phyloP scores from a whole-genome alignment of 305 asterid species.

The Rubia tinctorum region DNA sequence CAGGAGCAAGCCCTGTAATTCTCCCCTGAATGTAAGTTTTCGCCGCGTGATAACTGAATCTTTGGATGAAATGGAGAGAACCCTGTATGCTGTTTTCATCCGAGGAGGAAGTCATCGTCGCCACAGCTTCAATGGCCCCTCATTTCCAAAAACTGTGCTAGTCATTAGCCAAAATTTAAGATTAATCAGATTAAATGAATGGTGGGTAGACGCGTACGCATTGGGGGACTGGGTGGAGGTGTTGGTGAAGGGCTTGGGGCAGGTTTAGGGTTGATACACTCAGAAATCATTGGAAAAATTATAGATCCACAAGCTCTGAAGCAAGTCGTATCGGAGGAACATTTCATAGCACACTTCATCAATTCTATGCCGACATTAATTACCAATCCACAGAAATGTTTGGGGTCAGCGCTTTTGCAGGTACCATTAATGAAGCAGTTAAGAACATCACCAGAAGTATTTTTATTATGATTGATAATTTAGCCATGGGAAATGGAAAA shows the following conservation, averaged over 20 bases:
- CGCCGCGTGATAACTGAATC: slow-evolving; percentile 16
- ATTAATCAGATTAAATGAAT: too few species aligned
- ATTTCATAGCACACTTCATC: background rate
- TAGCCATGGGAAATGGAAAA: background rate
- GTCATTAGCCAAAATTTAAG: too few species aligned
- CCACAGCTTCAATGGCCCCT: slow-evolving; percentile 67
- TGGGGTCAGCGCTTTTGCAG: background rate
- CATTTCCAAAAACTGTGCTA: too few species aligned
- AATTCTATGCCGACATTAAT: background rate
- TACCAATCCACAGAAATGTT: background rate
- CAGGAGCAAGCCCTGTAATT: slow-evolving; percentile 60
- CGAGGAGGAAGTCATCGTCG: slow-evolving; percentile 35
- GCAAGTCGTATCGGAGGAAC: background rate
- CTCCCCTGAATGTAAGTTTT: slow-evolving; percentile 54
- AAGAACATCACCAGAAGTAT: background rate
- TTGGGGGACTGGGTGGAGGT: background rate
- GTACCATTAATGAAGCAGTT: background rate
- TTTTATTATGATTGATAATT: background rate
- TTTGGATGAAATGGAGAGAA: slow-evolving; percentile 49
- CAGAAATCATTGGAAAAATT: background rate
- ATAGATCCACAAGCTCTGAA: background rate
- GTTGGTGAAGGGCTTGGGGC: background rate
- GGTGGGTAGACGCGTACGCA: background rate
- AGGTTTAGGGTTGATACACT: background rate
- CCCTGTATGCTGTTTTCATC: slow-evolving; percentile 45